These are phyloP conservation scores for Fusarium euwallaceae DNA, from an alignment of 2,329 filamentous ascomycete species.

Conservation along the genomic window DNA sequence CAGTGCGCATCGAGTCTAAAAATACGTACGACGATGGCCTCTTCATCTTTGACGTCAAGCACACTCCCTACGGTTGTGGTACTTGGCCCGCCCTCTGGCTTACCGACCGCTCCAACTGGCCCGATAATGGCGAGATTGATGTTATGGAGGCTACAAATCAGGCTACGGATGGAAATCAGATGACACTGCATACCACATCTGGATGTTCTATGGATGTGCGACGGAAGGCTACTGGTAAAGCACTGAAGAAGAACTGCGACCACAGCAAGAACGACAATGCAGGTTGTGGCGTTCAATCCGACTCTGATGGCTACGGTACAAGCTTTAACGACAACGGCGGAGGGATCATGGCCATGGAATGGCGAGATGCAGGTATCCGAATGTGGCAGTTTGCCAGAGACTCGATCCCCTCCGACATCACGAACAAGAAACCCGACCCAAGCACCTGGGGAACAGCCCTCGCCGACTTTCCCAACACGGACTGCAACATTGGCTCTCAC, in stretches of 20 bases:
- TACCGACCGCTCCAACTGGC: slow-evolving; percentile 72
- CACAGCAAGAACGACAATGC: slow-evolving; percentile 65
- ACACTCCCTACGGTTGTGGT: slow-evolving; percentile 73
- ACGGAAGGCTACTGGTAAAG: slow-evolving; percentile 65
- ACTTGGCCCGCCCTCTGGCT: slow-evolving; percentile 78
- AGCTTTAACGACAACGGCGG: slow-evolving; percentile 67
- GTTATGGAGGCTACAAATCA: slow-evolving; percentile 71
- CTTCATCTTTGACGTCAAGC: slow-evolving; percentile 76
- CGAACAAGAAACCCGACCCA: slow-evolving; percentile 67
- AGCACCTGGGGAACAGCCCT: slow-evolving; percentile 71
- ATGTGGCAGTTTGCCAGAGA: slow-evolving; percentile 70
- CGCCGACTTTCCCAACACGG: slow-evolving; percentile 75
- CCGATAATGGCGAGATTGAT: slow-evolving; percentile 74
- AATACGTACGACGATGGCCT: slow-evolving; percentile 71
- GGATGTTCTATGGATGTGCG: slow-evolving; percentile 66
- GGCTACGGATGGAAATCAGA: slow-evolving; percentile 66
- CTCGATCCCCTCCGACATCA: slow-evolving; percentile 66
- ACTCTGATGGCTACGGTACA: slow-evolving; percentile 61
- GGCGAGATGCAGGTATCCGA: slow-evolving; percentile 71
- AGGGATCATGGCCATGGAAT: slow-evolving; percentile 72
- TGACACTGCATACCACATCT: slow-evolving; percentile 70
- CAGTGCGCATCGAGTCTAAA: slow-evolving; percentile 73
- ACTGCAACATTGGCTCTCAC: slow-evolving; percentile 70
- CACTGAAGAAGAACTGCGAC: slow-evolving; percentile 62
- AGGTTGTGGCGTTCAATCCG: slow-evolving; percentile 68